Conservation (phyloP, 352 stramenopile species). For the Lagenidium giganteum region DNA sequence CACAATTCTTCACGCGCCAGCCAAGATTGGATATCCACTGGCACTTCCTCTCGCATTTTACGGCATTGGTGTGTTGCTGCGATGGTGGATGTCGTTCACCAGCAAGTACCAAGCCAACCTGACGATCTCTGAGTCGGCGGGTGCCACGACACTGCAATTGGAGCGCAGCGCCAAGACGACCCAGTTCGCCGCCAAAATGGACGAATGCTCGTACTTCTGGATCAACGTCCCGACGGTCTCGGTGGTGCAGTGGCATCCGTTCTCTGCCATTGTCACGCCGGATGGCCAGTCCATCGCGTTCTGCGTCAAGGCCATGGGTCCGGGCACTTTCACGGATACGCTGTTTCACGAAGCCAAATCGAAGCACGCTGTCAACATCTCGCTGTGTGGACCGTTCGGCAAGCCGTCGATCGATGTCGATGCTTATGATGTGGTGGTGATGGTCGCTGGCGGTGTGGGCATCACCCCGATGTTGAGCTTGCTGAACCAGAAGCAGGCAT, state of each 20-base stretch:
- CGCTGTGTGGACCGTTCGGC: slow-evolving; percentile 55
- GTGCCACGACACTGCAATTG: slow-evolving; percentile 43
- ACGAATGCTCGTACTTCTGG: slow-evolving; percentile 57
- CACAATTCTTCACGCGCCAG: slow-evolving; percentile 48
- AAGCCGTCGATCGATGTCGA: slow-evolving; percentile 47
- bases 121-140: slow-evolving; percentile 18
- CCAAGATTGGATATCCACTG: slow-evolving; percentile 40
- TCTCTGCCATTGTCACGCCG: slow-evolving; percentile 55
- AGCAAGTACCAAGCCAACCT: slow-evolving; percentile 32
- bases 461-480: slow-evolving; percentile 65
- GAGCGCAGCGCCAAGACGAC: slow-evolving; percentile 30
- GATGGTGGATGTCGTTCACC: slow-evolving; percentile 37
- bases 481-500: slow-evolving; percentile 45
- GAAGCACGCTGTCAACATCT: slow-evolving; percentile 30
- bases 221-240: slow-evolving; percentile 48
- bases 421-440: slow-evolving; percentile 42
- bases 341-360: slow-evolving; percentile 31
- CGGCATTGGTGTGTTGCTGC: slow-evolving; percentile 32
- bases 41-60: slow-evolving; percentile 50
- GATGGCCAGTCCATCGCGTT: slow-evolving; percentile 64
- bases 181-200: slow-evolving; percentile 36
- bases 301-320: slow-evolving; percentile 42
- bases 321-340: slow-evolving; percentile 35
- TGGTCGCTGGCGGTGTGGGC: slow-evolving; percentile 54
- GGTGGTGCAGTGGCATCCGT: slow-evolving; percentile 54